Evolutionary conservation across 768 basidiomycete genomes (phyloP).

Genomic region (Naganishia onofrii): DNA sequence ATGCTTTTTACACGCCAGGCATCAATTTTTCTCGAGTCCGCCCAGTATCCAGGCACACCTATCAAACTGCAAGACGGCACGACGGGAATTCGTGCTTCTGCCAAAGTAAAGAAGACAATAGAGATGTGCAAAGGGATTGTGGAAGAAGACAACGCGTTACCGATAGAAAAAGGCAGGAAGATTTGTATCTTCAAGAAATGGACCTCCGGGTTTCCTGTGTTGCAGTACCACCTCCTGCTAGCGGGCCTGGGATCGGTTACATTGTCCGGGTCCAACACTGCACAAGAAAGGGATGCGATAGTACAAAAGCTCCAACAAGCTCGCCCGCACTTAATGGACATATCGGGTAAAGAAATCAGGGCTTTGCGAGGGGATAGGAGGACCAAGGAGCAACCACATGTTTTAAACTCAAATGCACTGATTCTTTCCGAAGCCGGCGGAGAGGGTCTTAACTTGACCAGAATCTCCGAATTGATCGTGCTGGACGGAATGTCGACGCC

Average conservation of each 20-base stretch:
- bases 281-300: not conserved
- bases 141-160: not conserved
- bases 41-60: not conserved
- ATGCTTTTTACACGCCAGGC: constrained; percentile 4
- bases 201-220: not conserved
- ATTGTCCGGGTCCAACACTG: not conserved
- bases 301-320: not conserved
- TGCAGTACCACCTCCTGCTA: not conserved
- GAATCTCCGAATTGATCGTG: not conserved
- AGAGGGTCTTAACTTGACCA: not conserved
- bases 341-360: not conserved
- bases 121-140: not conserved
- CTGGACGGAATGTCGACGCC: constrained; percentile 4
- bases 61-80: not conserved
- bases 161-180: not conserved
- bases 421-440: not conserved
- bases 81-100: not conserved
- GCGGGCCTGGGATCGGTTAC: not conserved
- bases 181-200: not conserved
- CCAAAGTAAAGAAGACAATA: not conserved
- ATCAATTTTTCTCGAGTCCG: not conserved
- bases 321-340: not conserved
- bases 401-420: not conserved
- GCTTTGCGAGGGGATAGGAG: not conserved
- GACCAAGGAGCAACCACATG: not conserved